Evolutionary conservation across 352 stramenopile species (phyloP).

Genomic region (Pilasporangium apinafurcum): DNA sequence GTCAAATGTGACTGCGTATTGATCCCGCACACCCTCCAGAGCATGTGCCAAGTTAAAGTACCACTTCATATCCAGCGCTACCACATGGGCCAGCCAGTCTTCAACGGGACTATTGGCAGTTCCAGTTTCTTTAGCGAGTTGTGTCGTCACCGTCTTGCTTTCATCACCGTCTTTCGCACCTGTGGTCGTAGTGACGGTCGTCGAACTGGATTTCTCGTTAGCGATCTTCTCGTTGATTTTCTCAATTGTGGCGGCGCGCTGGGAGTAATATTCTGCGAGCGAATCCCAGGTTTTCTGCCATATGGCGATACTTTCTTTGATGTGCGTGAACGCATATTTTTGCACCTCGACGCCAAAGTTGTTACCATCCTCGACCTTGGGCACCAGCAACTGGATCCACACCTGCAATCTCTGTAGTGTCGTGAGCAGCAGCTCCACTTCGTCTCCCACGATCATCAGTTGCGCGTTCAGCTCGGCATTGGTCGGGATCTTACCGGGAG

Average conservation of each 20-base stretch:
- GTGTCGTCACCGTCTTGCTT: slow-evolving; percentile 57
- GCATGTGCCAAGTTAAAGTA: slow-evolving; percentile 66
- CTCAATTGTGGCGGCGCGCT: slow-evolving; percentile 56
- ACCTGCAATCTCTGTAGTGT: slow-evolving; percentile 47
- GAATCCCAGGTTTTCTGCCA: slow-evolving; percentile 77
- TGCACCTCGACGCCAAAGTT: slow-evolving; percentile 88
- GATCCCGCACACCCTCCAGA: slow-evolving; percentile 68
- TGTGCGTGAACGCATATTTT: slow-evolving; percentile 58
- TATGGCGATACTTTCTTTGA: slow-evolving; percentile 56
- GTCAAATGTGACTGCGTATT: slow-evolving; percentile 70
- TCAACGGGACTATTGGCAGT: slow-evolving; percentile 20
- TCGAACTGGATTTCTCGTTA: slow-evolving; percentile 52
- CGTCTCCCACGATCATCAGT: slow-evolving; percentile 33
- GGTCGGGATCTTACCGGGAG: slow-evolving; percentile 20
- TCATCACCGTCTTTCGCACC: slow-evolving; percentile 68
- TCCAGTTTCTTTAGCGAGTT: slow-evolving; percentile 49
- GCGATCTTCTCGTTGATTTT: slow-evolving; percentile 65
- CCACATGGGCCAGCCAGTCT: slow-evolving; percentile 59
- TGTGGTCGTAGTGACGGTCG: slow-evolving; percentile 43
- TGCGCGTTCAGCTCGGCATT: slow-evolving; percentile 39
- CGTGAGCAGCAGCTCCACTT: slow-evolving; percentile 41
- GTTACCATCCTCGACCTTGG: slow-evolving; percentile 77
- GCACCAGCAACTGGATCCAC: slow-evolving; percentile 74
- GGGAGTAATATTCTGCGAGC: slow-evolving; percentile 61
- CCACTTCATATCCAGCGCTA: slow-evolving; percentile 82